phyloP scores from a whole-genome alignment of 306 rosid genomes.

The Begonia loranthoides region DNA sequence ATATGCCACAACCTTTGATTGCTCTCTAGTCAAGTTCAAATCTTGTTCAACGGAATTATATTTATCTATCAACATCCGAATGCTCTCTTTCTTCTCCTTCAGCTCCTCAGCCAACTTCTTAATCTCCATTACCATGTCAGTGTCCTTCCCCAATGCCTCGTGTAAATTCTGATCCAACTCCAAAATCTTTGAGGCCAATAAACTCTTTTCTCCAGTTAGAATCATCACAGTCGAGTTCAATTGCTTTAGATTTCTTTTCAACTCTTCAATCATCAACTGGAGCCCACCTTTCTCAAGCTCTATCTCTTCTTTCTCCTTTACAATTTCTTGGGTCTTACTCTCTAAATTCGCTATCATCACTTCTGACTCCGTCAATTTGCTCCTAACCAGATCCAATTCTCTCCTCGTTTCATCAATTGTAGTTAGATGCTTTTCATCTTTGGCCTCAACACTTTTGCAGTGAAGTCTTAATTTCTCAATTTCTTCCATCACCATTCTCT shows the following conservation, averaged over 20 bases:
- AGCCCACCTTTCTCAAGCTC: constrained; percentile 12
- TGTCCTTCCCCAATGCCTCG: constrained; percentile 17
- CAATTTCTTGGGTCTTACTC: constrained; percentile 19
- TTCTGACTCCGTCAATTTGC: constrained; percentile 15
- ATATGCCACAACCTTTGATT: constrained; percentile 12
- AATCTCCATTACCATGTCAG: constrained; percentile 22
- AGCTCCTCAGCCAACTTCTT: constrained; percentile 18
- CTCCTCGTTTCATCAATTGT: constrained; percentile 11
- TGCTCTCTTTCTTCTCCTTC: constrained; percentile 24
- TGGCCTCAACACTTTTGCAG: constrained; percentile 14
- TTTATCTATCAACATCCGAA: constrained; percentile 22
- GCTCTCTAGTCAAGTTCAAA: constrained; percentile 16
- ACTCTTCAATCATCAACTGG: constrained; percentile 10
- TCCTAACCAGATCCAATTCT: constrained; percentile 29
- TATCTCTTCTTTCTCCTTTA: constrained; percentile 30
- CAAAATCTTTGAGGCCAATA: constrained; percentile 9
- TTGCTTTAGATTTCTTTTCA: constrained; percentile 25
- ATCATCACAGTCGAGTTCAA: constrained; percentile 11
- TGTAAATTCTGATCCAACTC: constrained; percentile 24
- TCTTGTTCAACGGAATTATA: constrained; percentile 3
- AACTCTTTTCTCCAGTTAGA: constrained; percentile 14
- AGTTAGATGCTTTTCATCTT: constrained; percentile 18
- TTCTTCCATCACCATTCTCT: constrained; percentile 14
- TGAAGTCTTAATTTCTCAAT: constrained; percentile 17
- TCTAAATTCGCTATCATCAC: constrained; percentile 21